Evolutionary conservation across 164 flowering plant genomes (phyloP).

Genomic region (Liquidambar formosana): DNA sequence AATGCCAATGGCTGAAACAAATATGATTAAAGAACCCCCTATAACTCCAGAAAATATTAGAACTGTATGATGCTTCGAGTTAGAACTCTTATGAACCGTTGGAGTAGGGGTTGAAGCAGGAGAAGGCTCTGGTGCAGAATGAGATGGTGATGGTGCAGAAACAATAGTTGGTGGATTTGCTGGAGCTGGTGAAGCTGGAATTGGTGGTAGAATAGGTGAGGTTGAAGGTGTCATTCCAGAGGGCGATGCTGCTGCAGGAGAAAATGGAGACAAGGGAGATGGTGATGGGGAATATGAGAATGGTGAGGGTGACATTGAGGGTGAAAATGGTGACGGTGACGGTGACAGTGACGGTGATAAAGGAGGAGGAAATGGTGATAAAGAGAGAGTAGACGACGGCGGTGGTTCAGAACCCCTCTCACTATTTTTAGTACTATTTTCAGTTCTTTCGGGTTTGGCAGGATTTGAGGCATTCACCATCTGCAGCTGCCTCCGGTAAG

Average conservation of each 20-base stretch:
- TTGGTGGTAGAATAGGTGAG: constrained; percentile 25
- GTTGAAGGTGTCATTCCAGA: constrained; percentile 18
- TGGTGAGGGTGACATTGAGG: constrained; percentile 15
- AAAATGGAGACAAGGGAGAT: constrained; percentile 13
- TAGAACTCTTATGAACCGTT: not conserved
- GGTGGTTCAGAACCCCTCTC: constrained; percentile 1
- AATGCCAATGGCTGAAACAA: constrained; percentile 29
- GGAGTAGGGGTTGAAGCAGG: constrained; percentile 25
- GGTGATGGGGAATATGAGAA: constrained; percentile 8
- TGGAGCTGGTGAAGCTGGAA: constrained; percentile 15
- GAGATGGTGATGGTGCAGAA: constrained; percentile 11
- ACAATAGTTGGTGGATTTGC: constrained; percentile 9
- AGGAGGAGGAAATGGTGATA: not conserved
- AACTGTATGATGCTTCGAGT: constrained; percentile 10
- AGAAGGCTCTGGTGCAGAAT: constrained; percentile 16
- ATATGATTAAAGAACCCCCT: constrained; percentile 32
- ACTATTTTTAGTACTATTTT: not conserved
- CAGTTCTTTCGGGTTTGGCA: not conserved
- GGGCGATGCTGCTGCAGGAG: constrained; percentile 21
- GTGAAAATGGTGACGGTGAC: constrained; percentile 19
- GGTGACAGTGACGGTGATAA: constrained; percentile 11
- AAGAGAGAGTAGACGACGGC: not conserved
- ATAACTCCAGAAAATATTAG: constrained; percentile 20
- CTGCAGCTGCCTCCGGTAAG: constrained; percentile 28
- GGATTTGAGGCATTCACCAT: not conserved